Conservation (phyloP, 768 basidiomycete genomes). For the Suillus clintonianus region DNA sequence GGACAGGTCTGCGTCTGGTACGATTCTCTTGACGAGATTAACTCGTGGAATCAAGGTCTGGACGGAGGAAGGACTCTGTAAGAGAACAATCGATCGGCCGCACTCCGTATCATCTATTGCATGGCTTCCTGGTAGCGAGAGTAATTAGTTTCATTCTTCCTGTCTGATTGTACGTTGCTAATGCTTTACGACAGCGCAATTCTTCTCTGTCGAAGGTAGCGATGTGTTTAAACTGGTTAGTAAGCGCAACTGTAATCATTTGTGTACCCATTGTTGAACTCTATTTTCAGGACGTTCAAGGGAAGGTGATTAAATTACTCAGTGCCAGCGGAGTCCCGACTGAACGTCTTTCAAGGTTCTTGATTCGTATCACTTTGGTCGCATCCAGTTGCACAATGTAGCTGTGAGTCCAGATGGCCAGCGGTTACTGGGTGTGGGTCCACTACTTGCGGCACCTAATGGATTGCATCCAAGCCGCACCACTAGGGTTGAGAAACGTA, state of each 20-base stretch:
- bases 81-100: conserved; percentile 49
- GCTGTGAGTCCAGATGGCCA: conserved; percentile 48
- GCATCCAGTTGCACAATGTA: conserved; percentile 50
- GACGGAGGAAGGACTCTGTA: conserved; percentile 58
- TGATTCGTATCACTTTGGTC: conserved; percentile 44
- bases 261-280: conserved; percentile 16
- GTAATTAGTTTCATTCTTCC: conserved; percentile 24
- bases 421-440: conserved; percentile 52
- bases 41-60: conserved; percentile 53
- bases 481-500: conserved; percentile 54
- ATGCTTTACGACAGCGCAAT: conserved; percentile 34
- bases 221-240: conserved; percentile 47
- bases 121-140: conserved; percentile 53
- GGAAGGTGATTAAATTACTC: conserved; percentile 30
- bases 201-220: conserved; percentile 53
- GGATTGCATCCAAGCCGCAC: conserved; percentile 49
- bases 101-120: conserved; percentile 49
- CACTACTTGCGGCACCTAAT: conserved; percentile 41
- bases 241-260: conserved; percentile 9
- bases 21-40: conserved; percentile 47
- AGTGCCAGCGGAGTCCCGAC: not conserved
- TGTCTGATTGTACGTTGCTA: conserved; percentile 13
- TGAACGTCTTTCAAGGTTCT: conserved; percentile 30
- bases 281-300: conserved; percentile 42
- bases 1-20: conserved; percentile 49